These are phyloP conservation scores for Microstegium vimineum DNA, from an alignment of 176 grass and related monocot species.

Conservation along the genomic window DNA sequence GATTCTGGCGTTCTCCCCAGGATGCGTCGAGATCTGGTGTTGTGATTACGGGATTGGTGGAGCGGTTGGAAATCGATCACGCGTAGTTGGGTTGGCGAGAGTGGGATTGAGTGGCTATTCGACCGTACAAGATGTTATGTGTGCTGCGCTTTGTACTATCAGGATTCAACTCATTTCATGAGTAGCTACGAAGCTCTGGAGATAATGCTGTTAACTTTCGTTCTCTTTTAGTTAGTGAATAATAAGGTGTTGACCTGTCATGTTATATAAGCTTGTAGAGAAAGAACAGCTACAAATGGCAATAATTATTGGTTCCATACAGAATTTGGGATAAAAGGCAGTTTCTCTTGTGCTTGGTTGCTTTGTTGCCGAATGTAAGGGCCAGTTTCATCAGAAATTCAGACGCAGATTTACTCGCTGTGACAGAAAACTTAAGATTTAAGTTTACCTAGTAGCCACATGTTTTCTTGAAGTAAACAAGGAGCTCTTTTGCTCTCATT, in stretches of 20 bases:
- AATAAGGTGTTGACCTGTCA: background rate
- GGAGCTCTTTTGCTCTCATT: background rate
- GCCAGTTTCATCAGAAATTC: background rate
- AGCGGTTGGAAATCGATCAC: background rate
- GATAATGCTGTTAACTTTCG: background rate
- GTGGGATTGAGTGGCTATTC: slow-evolving; percentile 8
- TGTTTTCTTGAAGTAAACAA: background rate
- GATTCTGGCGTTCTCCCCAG: background rate
- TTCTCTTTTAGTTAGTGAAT: background rate
- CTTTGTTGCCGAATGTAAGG: background rate
- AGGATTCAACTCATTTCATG: background rate
- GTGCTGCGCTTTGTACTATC: background rate
- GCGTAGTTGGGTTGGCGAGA: background rate
- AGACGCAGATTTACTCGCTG: background rate
- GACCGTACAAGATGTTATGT: background rate
- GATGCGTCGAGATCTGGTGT: slow-evolving; percentile 13
- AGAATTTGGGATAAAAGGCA: background rate
- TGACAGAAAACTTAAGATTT: background rate
- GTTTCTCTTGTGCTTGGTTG: background rate
- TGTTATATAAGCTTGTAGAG: background rate
- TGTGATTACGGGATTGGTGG: background rate
- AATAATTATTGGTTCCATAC: background rate
- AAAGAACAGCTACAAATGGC: background rate
- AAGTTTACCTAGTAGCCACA: background rate
- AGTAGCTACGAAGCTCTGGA: background rate